Conservation (phyloP, 2,329 filamentous ascomycete genomes). For the Fusarium illudens region DNA sequence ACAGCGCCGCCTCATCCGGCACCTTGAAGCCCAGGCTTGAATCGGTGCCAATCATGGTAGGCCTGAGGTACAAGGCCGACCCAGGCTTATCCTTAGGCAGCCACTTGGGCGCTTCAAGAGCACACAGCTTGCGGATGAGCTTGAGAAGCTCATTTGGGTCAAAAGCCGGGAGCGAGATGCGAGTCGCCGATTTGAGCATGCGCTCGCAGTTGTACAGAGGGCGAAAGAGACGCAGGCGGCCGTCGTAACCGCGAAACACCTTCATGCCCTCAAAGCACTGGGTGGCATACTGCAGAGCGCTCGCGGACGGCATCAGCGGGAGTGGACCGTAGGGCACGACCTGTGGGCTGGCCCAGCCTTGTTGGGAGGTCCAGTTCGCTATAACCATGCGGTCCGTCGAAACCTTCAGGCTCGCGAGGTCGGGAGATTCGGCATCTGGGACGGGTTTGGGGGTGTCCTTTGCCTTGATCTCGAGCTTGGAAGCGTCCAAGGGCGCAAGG, state of each 20-base stretch:
- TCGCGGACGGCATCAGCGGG: conserved; percentile 6
- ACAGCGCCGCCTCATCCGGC: neutral
- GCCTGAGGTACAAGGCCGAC: neutral
- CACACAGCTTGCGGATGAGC: neutral
- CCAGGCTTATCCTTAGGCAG: neutral
- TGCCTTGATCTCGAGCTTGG: neutral
- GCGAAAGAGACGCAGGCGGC: conserved; percentile 3
- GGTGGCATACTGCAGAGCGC: conserved; percentile 12
- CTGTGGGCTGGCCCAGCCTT: conserved; percentile 1
- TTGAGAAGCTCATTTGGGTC: conserved; percentile 1
- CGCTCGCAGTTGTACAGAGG: conserved; percentile 13
- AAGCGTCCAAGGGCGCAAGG: neutral
- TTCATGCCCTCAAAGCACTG: conserved; percentile 22
- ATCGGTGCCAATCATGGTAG: neutral
- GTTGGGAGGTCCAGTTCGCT: neutral
- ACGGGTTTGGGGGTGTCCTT: neutral
- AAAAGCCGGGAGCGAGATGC: conserved; percentile 5
- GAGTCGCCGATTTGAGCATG: neutral
- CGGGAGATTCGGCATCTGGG: neutral
- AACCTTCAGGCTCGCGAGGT: neutral
- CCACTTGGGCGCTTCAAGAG: conserved; percentile 9
- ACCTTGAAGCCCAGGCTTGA: neutral
- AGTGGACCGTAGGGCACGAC: conserved; percentile 5
- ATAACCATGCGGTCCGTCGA: conserved; percentile 12
- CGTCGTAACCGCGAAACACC: conserved; percentile 9